Evolutionary conservation across 768 basidiomycete species (phyloP).

Genomic region (Nidularia pulvinata): DNA sequence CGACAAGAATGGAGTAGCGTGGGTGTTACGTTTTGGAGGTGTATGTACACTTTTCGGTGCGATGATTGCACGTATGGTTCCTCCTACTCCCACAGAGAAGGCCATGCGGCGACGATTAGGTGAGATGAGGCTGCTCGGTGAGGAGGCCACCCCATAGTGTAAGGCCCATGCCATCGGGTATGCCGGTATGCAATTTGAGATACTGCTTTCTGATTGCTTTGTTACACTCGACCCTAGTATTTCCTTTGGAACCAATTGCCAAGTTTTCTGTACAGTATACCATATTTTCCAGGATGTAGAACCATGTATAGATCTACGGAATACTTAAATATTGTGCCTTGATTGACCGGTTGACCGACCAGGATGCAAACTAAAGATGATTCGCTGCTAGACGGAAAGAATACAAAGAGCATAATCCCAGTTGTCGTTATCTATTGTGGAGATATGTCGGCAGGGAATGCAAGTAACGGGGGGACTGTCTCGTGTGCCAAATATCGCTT

Average conservation of each 20-base stretch:
- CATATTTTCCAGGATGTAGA: too few relatives aligned
- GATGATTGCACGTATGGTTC: slow-evolving; percentile 74
- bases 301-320: too few relatives aligned
- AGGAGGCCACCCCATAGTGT: slow-evolving; percentile 49
- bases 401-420: slow-evolving; percentile 64
- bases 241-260: too few relatives aligned
- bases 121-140: slow-evolving; percentile 75
- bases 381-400: too few relatives aligned
- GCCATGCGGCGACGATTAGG: slow-evolving; percentile 83
- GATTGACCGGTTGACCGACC: too few relatives aligned
- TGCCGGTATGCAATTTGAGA: too few relatives aligned
- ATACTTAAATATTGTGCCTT: too few relatives aligned
- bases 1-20: slow-evolving; percentile 90
- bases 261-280: too few relatives aligned
- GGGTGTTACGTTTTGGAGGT: slow-evolving; percentile 94
- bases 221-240: neutral
- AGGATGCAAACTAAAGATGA: too few relatives aligned
- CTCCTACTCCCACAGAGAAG: slow-evolving; percentile 90
- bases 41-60: slow-evolving; percentile 86
- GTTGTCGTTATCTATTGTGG: slow-evolving; percentile 33
- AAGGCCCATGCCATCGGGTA: neutral
- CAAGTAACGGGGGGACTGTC: slow-evolving; percentile 35
- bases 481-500: slow-evolving; percentile 20
- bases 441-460: slow-evolving; percentile 53
- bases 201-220: too few relatives aligned